Percentiles rank a stretch among this genome's conserved stretches.
Evolutionary conservation across 148 eudicot genomes (phyloP).

Genomic region (Polygonum aviculare): DNA sequence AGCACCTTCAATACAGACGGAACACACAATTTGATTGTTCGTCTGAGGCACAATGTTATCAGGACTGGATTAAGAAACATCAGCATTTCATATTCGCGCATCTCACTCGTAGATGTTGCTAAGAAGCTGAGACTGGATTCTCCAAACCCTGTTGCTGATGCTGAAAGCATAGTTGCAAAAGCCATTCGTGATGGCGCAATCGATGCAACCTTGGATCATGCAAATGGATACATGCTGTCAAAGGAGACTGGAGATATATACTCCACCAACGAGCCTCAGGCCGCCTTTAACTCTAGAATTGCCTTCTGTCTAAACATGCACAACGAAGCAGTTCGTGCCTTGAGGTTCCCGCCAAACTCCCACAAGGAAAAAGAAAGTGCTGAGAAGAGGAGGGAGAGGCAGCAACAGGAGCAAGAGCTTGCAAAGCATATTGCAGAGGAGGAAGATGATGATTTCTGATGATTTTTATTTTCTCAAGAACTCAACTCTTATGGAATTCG

Average conservation of each 20-base stretch:
- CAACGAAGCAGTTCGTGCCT: slow-evolving; percentile 86
- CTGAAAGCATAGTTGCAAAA: slow-evolving; percentile 89
- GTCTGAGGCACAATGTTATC: slow-evolving; percentile 87
- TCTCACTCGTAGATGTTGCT: slow-evolving; percentile 82
- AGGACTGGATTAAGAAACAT: slow-evolving; percentile 89
- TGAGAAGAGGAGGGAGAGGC: slow-evolving; percentile 96
- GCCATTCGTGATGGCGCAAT: slow-evolving; percentile 96
- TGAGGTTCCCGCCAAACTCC: slow-evolving; percentile 80
- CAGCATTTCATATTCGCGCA: slow-evolving; percentile 85
- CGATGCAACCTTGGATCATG: slow-evolving; percentile 84
- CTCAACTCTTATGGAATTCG: too few relatives aligned
- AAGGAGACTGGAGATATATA: slow-evolving; percentile 96
- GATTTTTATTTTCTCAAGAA: slow-evolving; percentile 5
- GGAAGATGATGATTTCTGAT: slow-evolving; percentile 90
- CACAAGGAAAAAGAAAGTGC: slow-evolving; percentile 94
- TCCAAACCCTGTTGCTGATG: slow-evolving; percentile 82
- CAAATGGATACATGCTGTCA: slow-evolving; percentile 87
- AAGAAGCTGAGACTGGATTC: slow-evolving; percentile 79
- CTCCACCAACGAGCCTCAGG: slow-evolving; percentile 89
- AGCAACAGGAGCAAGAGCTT: slow-evolving; percentile 93
- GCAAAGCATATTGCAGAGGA: slow-evolving; percentile 94
- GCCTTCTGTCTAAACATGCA: slow-evolving; percentile 96
- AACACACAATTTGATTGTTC: slow-evolving; percentile 79
- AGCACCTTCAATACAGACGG: slow-evolving; percentile 58
- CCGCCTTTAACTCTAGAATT: slow-evolving; percentile 86